Evolutionary conservation across 2,329 filamentous ascomycete species (phyloP), one percentile per base, ranked within the genome.

Genomic region (Clarireedia monteithiana): DNA sequence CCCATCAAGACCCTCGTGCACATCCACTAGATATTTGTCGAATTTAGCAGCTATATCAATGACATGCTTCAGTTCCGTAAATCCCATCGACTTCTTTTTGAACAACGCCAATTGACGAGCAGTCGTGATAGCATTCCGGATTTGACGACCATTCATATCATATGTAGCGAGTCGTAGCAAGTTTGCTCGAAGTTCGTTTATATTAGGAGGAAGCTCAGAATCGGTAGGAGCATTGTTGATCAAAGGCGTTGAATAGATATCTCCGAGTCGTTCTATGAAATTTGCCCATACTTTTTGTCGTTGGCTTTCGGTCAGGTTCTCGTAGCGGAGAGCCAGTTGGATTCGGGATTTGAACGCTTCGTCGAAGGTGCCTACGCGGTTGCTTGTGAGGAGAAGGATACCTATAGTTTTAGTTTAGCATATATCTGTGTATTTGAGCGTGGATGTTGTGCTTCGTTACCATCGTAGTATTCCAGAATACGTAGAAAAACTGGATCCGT

Each of bases 361-460:
- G 49, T 74, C 72, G 49, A 74, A 70, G 10, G 56, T 63, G 3
- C 67, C 58, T 45, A 74, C 71, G 1, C 72, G 68, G 23, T 73
- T 72, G 23, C 68, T 69, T 4, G 74, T 75, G 0, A 75, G 64
- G 56, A 75, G 70, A 1, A 72, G 64, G 42, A 75, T 72, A 44
- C 73, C 73, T 34, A 9, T 34, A 0, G 30, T 34, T 34, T 34
- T 34, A 12, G 9, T 3, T 34, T 2, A 34, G 30, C 9, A 34
- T 34, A 12, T 3, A 34, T 14, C 30, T 34, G 30, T 34, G 10
- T 34, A 34, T 34, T 12, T 12, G 10, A 1, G 30, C 1, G 2
- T 34, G 30, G 30, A 34, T 34, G 30, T 0, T 2, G 30, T 34
- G 30, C 10, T 34, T 34, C 2, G 10, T 34, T 34, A 34, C 30